A percentile compares a stretch with the other conserved stretches of the same genome.
phyloP scores from a whole-genome alignment of 768 basidiomycete species.

The Pleurotus platypus region DNA sequence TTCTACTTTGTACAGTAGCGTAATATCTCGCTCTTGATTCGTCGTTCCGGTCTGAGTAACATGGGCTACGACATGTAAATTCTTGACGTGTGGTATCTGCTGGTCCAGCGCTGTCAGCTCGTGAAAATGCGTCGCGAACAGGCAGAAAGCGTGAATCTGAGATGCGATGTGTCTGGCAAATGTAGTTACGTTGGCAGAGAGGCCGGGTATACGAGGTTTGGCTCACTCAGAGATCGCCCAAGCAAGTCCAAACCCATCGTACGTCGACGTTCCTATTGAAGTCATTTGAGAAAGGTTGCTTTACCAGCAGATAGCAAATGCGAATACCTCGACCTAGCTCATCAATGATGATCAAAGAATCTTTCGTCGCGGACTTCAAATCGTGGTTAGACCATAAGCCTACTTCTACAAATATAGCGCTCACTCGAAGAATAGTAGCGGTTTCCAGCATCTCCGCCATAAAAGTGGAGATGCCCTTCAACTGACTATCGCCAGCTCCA shows the following conservation, averaged over 20 bases:
- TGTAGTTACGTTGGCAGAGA: neutral
- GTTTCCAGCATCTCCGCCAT: constrained; percentile 99
- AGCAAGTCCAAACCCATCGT: constrained; percentile 95
- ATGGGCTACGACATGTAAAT: constrained; percentile 93
- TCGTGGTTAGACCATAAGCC: neutral
- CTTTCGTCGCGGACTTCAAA: constrained; percentile 77
- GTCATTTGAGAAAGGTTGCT: no score
- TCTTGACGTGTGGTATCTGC: constrained; percentile 83
- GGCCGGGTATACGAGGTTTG: neutral
- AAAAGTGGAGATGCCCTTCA: constrained; percentile 97
- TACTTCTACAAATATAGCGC: constrained; percentile 16
- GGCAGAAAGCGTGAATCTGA: constrained; percentile 87
- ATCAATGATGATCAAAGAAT: constrained; percentile 96
- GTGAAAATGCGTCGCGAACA: constrained; percentile 98
- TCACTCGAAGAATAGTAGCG: constrained; percentile 85
- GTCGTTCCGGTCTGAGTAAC: constrained; percentile 79
- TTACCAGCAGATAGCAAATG: neutral
- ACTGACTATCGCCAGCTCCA: constrained; percentile 95
- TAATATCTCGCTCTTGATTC: constrained; percentile 70
- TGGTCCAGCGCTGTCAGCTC: constrained; percentile 92
- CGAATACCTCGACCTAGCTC: constrained; percentile 83
- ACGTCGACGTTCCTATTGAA: constrained; percentile 80
- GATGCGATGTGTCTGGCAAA: constrained; percentile 84
- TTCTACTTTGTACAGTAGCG: constrained; percentile 90
- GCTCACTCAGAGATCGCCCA: constrained; percentile 97